Evolutionary conservation across 345 rosid genomes (phyloP), one percentile per base, ranked within the genome.

Genomic region (Cardamine chenopodiifolia): DNA sequence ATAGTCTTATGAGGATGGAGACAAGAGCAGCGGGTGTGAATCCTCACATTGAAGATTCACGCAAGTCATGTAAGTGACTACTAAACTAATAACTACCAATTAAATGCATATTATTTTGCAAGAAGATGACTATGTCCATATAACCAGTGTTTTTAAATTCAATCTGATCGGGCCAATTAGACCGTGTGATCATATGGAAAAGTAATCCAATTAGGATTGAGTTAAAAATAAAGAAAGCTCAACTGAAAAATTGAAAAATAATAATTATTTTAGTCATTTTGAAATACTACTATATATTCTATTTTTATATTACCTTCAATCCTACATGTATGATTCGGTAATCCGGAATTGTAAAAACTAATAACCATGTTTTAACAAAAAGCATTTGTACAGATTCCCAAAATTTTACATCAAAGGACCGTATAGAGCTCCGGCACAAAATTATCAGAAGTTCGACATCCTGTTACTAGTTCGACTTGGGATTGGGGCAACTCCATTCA

Each of bases 371-470:
- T 57, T n/a, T n/a, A 56, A 44, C 57, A 55, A 17, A 23, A 15
- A 12, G 13, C 14, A 37, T n/a, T 59, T 44, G 22, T 69, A 50
- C 31, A 93, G 98, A n/a, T 90, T 87, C 58, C 99, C 98, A 8
- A 83, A 10, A 44, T 86, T 95, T 57, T 77, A 83, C 47, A 85
- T 92, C 68, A 92, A 86, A 84, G 98, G 99, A 78, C 97, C 97
- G 4, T 92, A 76, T 59, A 97, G 99, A 77, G 99, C 99, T 7
- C 99, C 99, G 4, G 99, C 99, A 56, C 99, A 95, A 61, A 83
- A 82, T 74, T 89, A 87, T 86, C 86, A 78, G 32, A 86, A 86
- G 28, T 95, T 68, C 17, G 99, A 95, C 70, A 85, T 92, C 29
- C 87, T 95, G 22, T 75, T 92, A 31, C 96, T 95, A 26, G 81